phyloP scores from a whole-genome alignment of 1,139 yeast species.

The Starmera stellimalicola region DNA sequence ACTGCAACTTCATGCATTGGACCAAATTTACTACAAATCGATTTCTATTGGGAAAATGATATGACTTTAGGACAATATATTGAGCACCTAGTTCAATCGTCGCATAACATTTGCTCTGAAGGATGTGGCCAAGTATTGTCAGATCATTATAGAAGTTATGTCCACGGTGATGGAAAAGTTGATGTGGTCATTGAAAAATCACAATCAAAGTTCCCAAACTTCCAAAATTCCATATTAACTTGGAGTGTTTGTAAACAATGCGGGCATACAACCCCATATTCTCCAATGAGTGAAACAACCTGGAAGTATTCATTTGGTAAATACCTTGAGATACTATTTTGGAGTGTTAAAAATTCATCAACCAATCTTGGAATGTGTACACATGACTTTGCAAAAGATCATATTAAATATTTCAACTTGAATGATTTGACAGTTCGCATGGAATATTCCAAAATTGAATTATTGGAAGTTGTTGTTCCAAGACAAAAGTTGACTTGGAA shows the following conservation, averaged over 20 bases:
- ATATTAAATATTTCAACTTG: constrained; percentile 75
- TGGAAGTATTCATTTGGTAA: constrained; percentile 93
- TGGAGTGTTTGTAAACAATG: constrained; percentile 92
- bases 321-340: constrained; percentile 76
- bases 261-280: constrained; percentile 63
- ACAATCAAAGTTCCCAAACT: constrained; percentile 46
- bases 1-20: constrained; percentile 92
- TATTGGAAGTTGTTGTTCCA: constrained; percentile 74
- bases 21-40: constrained; percentile 74
- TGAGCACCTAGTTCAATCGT: constrained; percentile 69
- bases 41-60: constrained; percentile 86
- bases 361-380: constrained; percentile 51
- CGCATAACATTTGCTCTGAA: constrained; percentile 61
- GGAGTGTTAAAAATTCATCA: constrained; percentile 43
- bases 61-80: constrained; percentile 83
- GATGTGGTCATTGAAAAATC: constrained; percentile 65
- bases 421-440: constrained; percentile 72
- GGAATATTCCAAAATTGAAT: constrained; percentile 67
- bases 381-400: constrained; percentile 75
- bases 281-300: constrained; percentile 81
- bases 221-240: constrained; percentile 64
- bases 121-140: constrained; percentile 66
- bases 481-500: constrained; percentile 63
- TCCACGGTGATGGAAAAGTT: constrained; percentile 78
- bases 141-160: constrained; percentile 82